Evolutionary conservation across 73 alveolate species (phyloP), one percentile per base, ranked within the genome.

Genomic region (Tetrahymena elliotti): DNA sequence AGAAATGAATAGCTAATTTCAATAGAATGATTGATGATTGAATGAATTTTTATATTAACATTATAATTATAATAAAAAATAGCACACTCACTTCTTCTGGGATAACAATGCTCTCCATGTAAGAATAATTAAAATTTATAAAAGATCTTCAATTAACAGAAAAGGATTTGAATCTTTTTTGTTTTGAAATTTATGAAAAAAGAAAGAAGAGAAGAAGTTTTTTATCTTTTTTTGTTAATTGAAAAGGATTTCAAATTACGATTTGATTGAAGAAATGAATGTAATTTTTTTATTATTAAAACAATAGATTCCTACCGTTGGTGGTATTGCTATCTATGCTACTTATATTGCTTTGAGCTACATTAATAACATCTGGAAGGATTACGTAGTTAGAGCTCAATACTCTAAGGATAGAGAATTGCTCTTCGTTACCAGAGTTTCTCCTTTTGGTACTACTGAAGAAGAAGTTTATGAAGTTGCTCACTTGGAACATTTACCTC

Each of bases 381-480:
- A 93, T 88, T 97, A 97, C 88, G 97, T 97, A 54, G 94, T 98
- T 12, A 97, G 94, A 93, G 96, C 97, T 96, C 96, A 93, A 54
- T 97, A 96, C 95, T 97, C 96, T 84, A 97, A 96, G 95, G 99
- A 97, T 93, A 97, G 97, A 92, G 99, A 97, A 83, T 94, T 97
- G 41, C 97, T 97, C 24, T 97, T 97, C 94, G 99, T 97, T 53
- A 97, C 97, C 93, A 97, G 96, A 84, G 97, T 97, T 93, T 97
- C 96, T 37, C 97, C 98, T 41, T 84, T 94, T 38, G 96, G 97
- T 94, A 68, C 92, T 24, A 96, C 94, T 34, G 93, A 93, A 37
- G 99, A 97, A 93, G 94, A 97, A 83, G 98, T 97, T 15, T 97
- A 96, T 82, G 99, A 97, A 97, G 93, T 96, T 54, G 98, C 97